These are phyloP conservation scores for Brettanomyces custersianus DNA, from an alignment of 805 yeast genomes.

Conservation along the genomic window DNA sequence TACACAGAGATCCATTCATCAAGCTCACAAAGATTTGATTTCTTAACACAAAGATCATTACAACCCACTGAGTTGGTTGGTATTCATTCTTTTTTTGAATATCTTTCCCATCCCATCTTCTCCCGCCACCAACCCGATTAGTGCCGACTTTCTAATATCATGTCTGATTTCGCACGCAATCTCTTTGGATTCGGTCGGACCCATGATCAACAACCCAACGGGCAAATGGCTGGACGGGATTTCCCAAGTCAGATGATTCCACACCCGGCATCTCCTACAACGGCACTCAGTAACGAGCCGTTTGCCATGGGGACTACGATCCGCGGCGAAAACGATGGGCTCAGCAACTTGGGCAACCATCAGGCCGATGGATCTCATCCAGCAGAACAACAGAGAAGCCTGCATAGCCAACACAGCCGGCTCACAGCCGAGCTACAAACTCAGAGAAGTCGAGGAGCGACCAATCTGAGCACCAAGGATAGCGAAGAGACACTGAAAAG, in stretches of 20 bases:
- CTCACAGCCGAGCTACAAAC: constrained; percentile 2
- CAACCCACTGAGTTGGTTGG: no score
- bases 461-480: neutral
- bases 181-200: constrained; percentile 14
- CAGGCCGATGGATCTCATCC: constrained; percentile 14
- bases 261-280: constrained; percentile 53
- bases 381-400: constrained; percentile 5
- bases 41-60: no score
- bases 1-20: no score
- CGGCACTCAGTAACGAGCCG: constrained; percentile 53
- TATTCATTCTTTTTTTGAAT: no score
- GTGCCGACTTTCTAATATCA: constrained; percentile 1
- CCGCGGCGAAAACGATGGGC: constrained; percentile 25
- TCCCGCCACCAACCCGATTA: no score
- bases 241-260: constrained; percentile 31
- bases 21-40: no score
- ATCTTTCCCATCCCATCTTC: no score
- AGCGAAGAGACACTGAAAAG: neutral
- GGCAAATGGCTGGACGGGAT: constrained; percentile 7
- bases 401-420: neutral
- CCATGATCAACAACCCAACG: constrained; percentile 3
- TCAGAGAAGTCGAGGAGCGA: neutral
- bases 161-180: constrained; percentile 20
- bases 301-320: constrained; percentile 65
- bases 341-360: constrained; percentile 25